These are phyloP conservation scores for Wickerhamomyces bovis DNA, from an alignment of 805 yeast genomes.

Conservation along the genomic window DNA sequence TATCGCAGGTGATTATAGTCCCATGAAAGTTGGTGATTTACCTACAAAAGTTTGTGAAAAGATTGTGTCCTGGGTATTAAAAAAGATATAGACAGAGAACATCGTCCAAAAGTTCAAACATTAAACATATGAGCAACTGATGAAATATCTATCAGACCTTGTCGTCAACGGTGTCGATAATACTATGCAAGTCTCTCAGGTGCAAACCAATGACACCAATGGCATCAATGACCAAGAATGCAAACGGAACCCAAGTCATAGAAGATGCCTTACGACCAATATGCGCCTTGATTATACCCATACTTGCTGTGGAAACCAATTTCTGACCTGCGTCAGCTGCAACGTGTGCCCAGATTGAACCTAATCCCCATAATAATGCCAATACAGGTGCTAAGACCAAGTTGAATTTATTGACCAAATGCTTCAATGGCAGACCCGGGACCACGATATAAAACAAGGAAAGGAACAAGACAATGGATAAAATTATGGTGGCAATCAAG, in stretches of 20 bases:
- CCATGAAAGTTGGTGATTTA: conserved; percentile 25
- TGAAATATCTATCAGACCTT: no score
- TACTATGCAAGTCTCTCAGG: conserved; percentile 27
- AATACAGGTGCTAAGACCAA: conserved; percentile 30
- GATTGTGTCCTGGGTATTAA: conserved; percentile 18
- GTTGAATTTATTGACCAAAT: conserved; percentile 22
- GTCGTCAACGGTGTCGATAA: conserved; percentile 20
- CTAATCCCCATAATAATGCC: conserved; percentile 54
- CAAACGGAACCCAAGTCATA: conserved; percentile 57
- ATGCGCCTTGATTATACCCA: conserved; percentile 38
- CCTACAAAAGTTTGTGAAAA: conserved; percentile 21
- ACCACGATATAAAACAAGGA: conserved; percentile 37
- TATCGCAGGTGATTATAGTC: conserved; percentile 34
- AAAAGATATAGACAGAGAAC: conserved; percentile 8
- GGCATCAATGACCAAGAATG: conserved; percentile 37
- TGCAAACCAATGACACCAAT: conserved; percentile 31
- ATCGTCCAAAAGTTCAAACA: no score
- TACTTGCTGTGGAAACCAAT: conserved; percentile 44
- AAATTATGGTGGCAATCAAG: conserved; percentile 40
- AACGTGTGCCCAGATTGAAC: conserved; percentile 58
- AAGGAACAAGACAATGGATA: conserved; percentile 37
- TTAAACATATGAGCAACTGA: neutral
- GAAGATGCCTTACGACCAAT: conserved; percentile 48
- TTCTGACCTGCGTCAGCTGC: conserved; percentile 40
- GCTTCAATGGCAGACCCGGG: conserved; percentile 44